Evolutionary conservation across 2,329 filamentous ascomycete species (phyloP).

Genomic region (Fusarium avenaceum): DNA sequence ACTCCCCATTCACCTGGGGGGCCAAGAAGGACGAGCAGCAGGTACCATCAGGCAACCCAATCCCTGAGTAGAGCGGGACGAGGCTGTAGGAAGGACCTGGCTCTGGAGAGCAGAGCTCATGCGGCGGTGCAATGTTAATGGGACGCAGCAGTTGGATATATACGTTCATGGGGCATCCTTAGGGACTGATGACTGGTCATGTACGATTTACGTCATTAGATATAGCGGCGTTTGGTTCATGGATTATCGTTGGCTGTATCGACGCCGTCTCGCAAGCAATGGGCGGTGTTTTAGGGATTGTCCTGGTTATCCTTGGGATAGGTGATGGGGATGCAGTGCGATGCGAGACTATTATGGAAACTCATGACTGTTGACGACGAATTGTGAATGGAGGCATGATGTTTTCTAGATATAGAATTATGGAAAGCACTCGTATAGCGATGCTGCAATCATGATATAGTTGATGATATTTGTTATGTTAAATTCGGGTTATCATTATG

Average conservation of each 20-base stretch:
- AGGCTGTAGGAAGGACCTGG: constrained; percentile 14
- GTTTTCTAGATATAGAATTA: constrained; percentile 36
- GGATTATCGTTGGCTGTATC: constrained; percentile 49
- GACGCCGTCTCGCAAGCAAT: constrained; percentile 45
- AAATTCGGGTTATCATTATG: background rate
- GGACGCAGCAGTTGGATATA: constrained; percentile 48
- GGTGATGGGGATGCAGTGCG: constrained; percentile 11
- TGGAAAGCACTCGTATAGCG: constrained; percentile 31
- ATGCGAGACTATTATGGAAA: constrained; percentile 27
- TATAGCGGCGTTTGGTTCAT: constrained; percentile 52
- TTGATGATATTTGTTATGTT: constrained; percentile 22
- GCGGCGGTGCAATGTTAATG: constrained; percentile 37
- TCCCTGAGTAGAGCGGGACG: constrained; percentile 52
- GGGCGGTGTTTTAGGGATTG: constrained; percentile 32
- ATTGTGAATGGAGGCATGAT: constrained; percentile 32
- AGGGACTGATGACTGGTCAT: constrained; percentile 48
- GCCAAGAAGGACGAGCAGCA: constrained; percentile 64
- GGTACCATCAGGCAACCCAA: constrained; percentile 49
- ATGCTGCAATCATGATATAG: constrained; percentile 32
- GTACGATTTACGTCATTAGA: constrained; percentile 52
- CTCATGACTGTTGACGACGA: constrained; percentile 39
- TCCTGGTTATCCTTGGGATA: constrained; percentile 39
- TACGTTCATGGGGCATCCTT: constrained; percentile 43
- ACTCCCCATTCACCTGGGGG: constrained; percentile 69
- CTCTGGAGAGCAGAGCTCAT: constrained; percentile 8